Percentiles rank a stretch among this genome's conserved stretches.
Conservation (phyloP, 257 asterid species). For the Solanum peruvianum region DNA sequence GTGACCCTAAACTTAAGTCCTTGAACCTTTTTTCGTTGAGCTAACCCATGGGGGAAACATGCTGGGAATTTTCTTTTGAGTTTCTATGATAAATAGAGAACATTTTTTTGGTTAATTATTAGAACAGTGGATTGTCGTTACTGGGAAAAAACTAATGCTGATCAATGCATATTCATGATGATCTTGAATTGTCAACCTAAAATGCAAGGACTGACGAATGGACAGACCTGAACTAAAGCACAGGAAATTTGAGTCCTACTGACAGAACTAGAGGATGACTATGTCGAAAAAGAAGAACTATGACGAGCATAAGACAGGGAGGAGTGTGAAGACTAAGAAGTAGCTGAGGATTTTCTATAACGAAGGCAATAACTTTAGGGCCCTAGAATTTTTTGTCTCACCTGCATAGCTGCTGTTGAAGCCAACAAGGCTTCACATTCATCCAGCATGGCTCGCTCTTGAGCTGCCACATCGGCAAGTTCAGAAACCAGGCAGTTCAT, state of each 20-base stretch:
- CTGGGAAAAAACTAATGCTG: neutral
- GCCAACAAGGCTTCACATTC: conserved; percentile 58
- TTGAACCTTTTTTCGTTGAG: neutral
- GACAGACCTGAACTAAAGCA: neutral
- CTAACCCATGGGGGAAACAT: neutral
- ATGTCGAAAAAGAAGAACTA: neutral
- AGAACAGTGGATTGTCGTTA: neutral
- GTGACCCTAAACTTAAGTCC: neutral
- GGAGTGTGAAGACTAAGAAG: neutral
- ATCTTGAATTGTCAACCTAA: neutral
- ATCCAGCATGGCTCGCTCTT: conserved; percentile 68
- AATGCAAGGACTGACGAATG: neutral
- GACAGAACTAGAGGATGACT: neutral
- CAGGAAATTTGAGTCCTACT: neutral
- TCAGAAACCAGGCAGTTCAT: conserved; percentile 55
- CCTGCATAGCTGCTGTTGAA: conserved; percentile 71
- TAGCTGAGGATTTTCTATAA: neutral
- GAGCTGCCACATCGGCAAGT: conserved; percentile 76
- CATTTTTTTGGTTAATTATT: neutral
- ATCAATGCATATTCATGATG: neutral
- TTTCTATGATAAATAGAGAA: neutral
- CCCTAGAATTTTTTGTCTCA: neutral
- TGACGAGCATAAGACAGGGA: neutral
- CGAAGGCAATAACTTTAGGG: neutral
- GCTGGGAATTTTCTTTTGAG: neutral